A percentile compares a stretch with the other conserved stretches of the same genome.
Evolutionary conservation across 129 eudicot genomes (phyloP).

Genomic region (sunflower (Helianthus annuus)): DNA sequence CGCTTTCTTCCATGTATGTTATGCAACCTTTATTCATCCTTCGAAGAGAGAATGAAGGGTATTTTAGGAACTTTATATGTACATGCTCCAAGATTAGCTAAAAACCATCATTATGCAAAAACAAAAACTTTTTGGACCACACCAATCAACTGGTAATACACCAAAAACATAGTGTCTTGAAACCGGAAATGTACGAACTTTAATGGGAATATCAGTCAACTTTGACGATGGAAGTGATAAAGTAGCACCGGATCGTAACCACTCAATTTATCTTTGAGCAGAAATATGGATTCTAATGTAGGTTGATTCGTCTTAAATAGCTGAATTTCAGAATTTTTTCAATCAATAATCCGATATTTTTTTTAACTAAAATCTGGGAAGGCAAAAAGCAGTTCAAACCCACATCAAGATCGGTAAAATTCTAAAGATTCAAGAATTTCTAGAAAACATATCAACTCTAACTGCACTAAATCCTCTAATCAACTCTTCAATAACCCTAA

Average conservation of each 20-base stretch:
- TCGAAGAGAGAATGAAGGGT: neutral
- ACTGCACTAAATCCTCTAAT: no score
- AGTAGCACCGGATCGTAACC: neutral
- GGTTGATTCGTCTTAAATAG: neutral
- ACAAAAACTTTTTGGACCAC: neutral
- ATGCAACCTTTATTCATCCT: neutral
- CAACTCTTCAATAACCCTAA: neutral
- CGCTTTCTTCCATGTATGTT: neutral
- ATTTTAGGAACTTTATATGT: neutral
- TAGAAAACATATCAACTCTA: no score
- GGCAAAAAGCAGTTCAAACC: neutral
- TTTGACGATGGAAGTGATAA: neutral
- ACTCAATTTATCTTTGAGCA: neutral
- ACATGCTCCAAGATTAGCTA: constrained; percentile 1
- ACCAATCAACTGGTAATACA: neutral
- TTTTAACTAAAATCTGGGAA: neutral
- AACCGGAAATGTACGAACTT: no score
- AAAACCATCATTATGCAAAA: constrained; percentile 1
- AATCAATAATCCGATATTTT: constrained; percentile 1
- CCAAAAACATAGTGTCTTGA: no score
- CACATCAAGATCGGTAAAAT: no score
- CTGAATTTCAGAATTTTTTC: neutral
- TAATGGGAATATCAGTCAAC: neutral
- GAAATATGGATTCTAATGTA: neutral
- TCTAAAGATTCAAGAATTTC: no score